Conservation (phyloP, 2,329 filamentous ascomycete genomes). For the Immersiporthe knoxdaviesiana region DNA sequence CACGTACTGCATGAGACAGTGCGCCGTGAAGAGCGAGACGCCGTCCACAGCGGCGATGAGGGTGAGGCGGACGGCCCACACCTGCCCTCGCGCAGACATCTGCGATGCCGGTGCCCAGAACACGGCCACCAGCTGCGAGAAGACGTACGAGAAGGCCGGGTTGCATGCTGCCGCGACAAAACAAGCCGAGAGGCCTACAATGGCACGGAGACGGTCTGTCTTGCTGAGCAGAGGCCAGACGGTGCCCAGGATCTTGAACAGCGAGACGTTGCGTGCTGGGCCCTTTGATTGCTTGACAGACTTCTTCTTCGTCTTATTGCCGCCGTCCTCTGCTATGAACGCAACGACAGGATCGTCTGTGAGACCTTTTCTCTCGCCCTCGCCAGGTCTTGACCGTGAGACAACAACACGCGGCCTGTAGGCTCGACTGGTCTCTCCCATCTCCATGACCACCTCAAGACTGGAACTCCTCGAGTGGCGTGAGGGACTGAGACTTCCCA, state of each 20-base stretch:
- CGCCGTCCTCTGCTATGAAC: constrained; percentile 4
- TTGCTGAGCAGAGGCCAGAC: constrained; percentile 68
- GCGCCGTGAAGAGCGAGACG: constrained; percentile 64
- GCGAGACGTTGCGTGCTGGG: constrained; percentile 32
- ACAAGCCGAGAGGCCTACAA: constrained; percentile 64
- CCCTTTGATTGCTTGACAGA: neutral
- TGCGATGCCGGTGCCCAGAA: constrained; percentile 62
- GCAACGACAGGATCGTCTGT: neutral
- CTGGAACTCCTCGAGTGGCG: constrained; percentile 13
- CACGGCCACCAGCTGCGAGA: constrained; percentile 71
- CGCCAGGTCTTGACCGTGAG: constrained; percentile 1
- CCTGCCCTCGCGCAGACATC: constrained; percentile 52
- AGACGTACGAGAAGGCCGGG: constrained; percentile 75
- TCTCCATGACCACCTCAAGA: constrained; percentile 25
- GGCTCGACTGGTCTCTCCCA: constrained; percentile 22
- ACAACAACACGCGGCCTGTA: constrained; percentile 6
- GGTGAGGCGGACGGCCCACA: constrained; percentile 73
- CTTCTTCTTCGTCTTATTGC: neutral
- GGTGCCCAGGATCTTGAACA: constrained; percentile 65
- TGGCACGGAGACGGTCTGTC: constrained; percentile 56
- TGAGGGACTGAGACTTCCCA: neutral
- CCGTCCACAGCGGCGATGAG: constrained; percentile 70
- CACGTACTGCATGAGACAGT: constrained; percentile 71
- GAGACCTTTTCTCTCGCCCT: neutral
- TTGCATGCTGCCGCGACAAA: constrained; percentile 68